A percentile compares a stretch with the other conserved stretches of the same genome.
These are phyloP conservation scores for Picochlorum sp. DNA, from an alignment of 139 green algal genomes.

Conservation along the genomic window DNA sequence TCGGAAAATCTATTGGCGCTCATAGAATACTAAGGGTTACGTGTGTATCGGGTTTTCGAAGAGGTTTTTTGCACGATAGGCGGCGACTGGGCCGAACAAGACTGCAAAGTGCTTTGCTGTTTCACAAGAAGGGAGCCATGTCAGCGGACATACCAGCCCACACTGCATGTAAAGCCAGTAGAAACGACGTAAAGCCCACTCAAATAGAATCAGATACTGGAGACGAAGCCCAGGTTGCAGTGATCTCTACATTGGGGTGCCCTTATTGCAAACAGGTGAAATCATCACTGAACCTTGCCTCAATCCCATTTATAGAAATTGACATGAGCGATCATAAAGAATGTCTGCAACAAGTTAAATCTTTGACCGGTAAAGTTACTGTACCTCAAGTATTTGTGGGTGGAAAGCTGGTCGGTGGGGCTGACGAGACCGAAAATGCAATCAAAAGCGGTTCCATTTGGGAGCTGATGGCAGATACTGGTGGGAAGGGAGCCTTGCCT, in stretches of 20 bases:
- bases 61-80: too few relatives aligned
- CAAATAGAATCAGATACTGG: too few relatives aligned
- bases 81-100: too few relatives aligned
- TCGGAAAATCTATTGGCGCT: too few relatives aligned
- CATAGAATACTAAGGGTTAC: too few relatives aligned
- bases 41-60: too few relatives aligned
- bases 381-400: slow-evolving; percentile 79
- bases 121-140: too few relatives aligned
- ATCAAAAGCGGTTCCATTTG: slow-evolving; percentile 30
- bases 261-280: slow-evolving; percentile 71
- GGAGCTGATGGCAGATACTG: slow-evolving; percentile 10
- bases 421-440: slow-evolving; percentile 33
- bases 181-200: too few relatives aligned
- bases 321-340: slow-evolving; percentile 33
- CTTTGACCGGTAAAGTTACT: slow-evolving; percentile 45
- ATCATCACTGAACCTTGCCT: slow-evolving; percentile 24
- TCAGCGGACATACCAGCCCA: too few relatives aligned
- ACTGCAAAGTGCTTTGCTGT: too few relatives aligned
- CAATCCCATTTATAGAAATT: slow-evolving; percentile 46
- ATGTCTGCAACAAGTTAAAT: slow-evolving; percentile 37
- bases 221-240: slow-evolving; percentile 28
- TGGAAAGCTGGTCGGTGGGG: slow-evolving; percentile 61
- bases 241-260: slow-evolving; percentile 71
- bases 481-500: too few relatives aligned
- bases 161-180: too few relatives aligned